Conservation (phyloP, 208 protist genomes). For the Leishmania braziliensis region DNA sequence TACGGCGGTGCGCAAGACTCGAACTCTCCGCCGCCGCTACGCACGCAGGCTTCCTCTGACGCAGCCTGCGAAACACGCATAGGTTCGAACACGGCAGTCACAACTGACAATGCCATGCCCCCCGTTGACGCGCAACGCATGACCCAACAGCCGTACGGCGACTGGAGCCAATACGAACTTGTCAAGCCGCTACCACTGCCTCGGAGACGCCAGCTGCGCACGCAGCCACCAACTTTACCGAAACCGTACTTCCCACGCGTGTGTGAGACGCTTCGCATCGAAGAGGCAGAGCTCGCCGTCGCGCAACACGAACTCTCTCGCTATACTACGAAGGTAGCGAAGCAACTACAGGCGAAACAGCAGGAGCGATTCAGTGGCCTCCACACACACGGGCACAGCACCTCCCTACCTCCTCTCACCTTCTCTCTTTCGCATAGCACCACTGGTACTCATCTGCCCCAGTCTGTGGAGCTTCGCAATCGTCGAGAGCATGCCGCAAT, state of each 20-base stretch:
- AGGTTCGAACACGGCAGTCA: background rate
- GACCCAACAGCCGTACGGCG: background rate
- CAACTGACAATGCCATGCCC: background rate
- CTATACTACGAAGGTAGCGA: background rate
- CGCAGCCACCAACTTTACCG: background rate
- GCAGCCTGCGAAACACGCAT: background rate
- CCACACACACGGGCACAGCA: background rate
- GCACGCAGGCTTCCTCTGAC: background rate
- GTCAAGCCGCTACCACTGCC: background rate
- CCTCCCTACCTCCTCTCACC: slow-evolving; percentile 2
- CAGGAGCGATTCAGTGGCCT: no score
- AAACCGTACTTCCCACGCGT: slow-evolving; percentile 16
- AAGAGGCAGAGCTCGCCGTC: slow-evolving; percentile 3
- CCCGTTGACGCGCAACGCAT: background rate
- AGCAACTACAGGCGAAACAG: background rate
- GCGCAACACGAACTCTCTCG: slow-evolving; percentile 2
- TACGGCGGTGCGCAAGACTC: background rate
- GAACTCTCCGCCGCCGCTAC: background rate
- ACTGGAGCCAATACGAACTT: background rate
- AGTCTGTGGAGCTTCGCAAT: background rate
- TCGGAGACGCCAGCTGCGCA: background rate
- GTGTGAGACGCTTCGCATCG: background rate
- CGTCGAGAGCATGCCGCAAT: background rate
- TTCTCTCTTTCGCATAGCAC: background rate
- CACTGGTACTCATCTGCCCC: background rate